Evolutionary conservation across 768 basidiomycete species (phyloP), one percentile per base, ranked within the genome.

Genomic region (Termitomyces heimii): DNA sequence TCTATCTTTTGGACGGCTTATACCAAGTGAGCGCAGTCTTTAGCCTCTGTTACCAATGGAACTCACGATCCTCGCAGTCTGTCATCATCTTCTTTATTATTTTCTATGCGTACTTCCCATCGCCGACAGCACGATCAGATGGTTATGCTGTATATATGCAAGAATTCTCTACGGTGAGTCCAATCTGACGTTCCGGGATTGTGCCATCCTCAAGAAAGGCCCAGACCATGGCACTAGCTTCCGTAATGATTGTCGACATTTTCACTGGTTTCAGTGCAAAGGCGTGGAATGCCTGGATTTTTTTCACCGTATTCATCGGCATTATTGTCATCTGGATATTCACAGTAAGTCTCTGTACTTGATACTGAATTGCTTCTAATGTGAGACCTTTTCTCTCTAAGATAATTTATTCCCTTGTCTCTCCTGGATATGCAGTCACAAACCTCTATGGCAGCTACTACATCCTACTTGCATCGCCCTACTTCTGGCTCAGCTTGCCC

Each of bases 251-350:
- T 16, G 89, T 86, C 46, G 90, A 93, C 68, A 65, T 92, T 50
- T 97, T 87, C 76, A 89, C 89, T 56, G 94, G 93, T n/a, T 76
- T 98, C 44, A 92, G 85, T 68, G 89, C 89, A 2, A 82, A 81
- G 53, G 83, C 86, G 1, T 98, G 96, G 96, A 94, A 87, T 5
- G 82, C 78, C 20, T 98, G 94, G 92, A 83, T 96, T 18, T 88
- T 85, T 71, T 89, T 92, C 59, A 83, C 88, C 22, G 77, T 97
- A 35, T 79, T 82, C 50, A 69, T 98, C 58, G 96, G 96, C 26
- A 87, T 90, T 22, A 71, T 92, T 20, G 74, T 98, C 24, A 73
- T 94, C 57, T 86, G 85, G 82, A 66, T 77, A 22, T 97, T 83
- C 73, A 92, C 92, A 18, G 92, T 91, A 66, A 57, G 82, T 75